Base-by-base conservation (phyloP, 257 asterid genomes). In the Linaria vulgaris region DNA sequence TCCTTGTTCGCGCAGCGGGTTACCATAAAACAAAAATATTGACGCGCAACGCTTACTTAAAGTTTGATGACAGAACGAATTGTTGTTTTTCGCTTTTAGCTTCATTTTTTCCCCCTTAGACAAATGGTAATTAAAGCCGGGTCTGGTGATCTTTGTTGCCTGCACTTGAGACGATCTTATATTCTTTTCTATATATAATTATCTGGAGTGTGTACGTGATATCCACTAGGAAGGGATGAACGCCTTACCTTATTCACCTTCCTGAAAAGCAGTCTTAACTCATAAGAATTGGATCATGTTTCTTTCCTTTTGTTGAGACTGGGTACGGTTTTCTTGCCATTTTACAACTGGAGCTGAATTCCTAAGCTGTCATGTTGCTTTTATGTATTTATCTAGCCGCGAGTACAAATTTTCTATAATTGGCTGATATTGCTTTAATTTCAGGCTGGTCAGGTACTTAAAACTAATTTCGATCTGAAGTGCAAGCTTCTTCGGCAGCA, bases 371-470 rank as follows among this genome's bases (percentile, higher is more conserved):
- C 25, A 13, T 46, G 12, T 24, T 14, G 12, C 52, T 51, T 48
- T 52, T n/a, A 11, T 45, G n/a, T 21, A 20, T 38, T 55, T 19
- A 9, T 38, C 52, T 31, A 10, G 15, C 61, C 39, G 62, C 23
- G 27, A 16, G 30, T 51, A 9, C 13, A 24, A 31, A 25, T 27
- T 12, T 51, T 27, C 25, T 27, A 65, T 43, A 25, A 52, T 58
- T 50, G 5, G 15, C 41, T 23, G 20, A 23, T 58, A 23, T 59
- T 9, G 41, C 45, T 55, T 22, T 19, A 41, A n/a, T 64, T 72
- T 72, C 91, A 92, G 99, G 95, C 88, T 67, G 79, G 88, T 61
- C 88, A 87, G 68, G 69, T 80, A 72, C 84, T 90, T 30, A 77
- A 83, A 74, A 74, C 80, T 70, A 63, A 66, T 69, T 94, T 87